phyloP scores from a whole-genome alignment of 257 asterid genomes.

The Capsicum rhomboideum region DNA sequence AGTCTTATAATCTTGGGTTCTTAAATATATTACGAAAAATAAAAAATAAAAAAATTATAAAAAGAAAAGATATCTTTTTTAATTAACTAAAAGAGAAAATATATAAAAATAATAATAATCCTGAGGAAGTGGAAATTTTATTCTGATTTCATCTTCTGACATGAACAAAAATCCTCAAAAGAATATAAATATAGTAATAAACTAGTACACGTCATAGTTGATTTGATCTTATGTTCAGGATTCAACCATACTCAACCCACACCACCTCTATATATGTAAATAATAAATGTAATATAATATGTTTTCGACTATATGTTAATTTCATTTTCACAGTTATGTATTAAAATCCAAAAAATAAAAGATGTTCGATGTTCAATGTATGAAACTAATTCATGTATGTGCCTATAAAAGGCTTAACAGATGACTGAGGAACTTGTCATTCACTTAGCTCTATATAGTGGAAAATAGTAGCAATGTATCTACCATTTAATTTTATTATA shows the following conservation, averaged over 20 bases:
- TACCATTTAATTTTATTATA: background rate
- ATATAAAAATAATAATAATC: too few species aligned
- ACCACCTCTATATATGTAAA: background rate
- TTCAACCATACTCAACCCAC: background rate
- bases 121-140: background rate
- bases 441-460: background rate
- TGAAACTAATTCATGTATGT: background rate
- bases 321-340: background rate
- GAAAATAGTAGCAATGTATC: background rate
- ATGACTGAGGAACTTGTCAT: background rate
- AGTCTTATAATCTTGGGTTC: too few species aligned
- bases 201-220: background rate
- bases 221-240: background rate
- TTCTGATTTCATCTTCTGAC: background rate
- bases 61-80: too few species aligned
- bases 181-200: background rate
- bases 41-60: too few species aligned
- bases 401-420: background rate
- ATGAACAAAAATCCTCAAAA: background rate
- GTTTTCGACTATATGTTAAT: background rate
- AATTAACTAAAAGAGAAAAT: too few species aligned
- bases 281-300: background rate
- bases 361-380: background rate
- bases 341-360: background rate
- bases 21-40: too few species aligned